These are phyloP conservation scores for Mycena haematopus DNA, from an alignment of 768 basidiomycete species.

Conservation along the genomic window DNA sequence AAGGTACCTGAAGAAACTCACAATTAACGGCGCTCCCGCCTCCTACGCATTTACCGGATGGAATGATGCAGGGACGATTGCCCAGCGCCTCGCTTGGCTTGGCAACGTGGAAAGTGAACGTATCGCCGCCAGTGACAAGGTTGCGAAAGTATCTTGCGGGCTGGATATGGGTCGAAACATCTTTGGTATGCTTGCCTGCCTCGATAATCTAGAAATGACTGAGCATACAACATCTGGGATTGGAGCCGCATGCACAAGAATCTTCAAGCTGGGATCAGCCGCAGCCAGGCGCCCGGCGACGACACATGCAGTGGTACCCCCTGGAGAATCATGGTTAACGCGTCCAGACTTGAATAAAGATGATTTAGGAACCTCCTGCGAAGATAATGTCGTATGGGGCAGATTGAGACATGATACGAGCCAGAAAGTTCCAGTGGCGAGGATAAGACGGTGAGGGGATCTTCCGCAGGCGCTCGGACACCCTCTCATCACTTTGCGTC, in stretches of 20 bases:
- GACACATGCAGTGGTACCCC: slow-evolving; percentile 64
- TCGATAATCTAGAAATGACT: slow-evolving; percentile 55
- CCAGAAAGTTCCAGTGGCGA: not conserved
- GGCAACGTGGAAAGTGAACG: slow-evolving; percentile 52
- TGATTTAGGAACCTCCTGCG: slow-evolving; percentile 53
- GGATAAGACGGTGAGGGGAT: not conserved
- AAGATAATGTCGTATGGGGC: slow-evolving; percentile 38
- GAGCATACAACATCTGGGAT: not conserved
- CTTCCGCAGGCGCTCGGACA: too few species aligned
- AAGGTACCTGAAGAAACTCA: slow-evolving; percentile 33
- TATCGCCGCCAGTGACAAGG: slow-evolving; percentile 43
- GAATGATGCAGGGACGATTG: slow-evolving; percentile 52
- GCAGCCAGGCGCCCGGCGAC: slow-evolving; percentile 60
- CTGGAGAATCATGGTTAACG: slow-evolving; percentile 33
- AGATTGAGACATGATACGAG: slow-evolving; percentile 9
- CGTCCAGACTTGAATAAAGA: not conserved
- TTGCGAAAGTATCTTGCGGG: slow-evolving; percentile 59
- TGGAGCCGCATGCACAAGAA: slow-evolving; percentile 46
- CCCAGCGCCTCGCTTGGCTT: slow-evolving; percentile 48
- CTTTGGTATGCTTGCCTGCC: slow-evolving; percentile 57
- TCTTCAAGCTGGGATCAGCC: slow-evolving; percentile 59
- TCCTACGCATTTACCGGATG: slow-evolving; percentile 58
- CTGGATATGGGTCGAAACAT: slow-evolving; percentile 55
- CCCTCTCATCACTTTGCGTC: not conserved
- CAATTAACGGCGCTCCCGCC: slow-evolving; percentile 71